phyloP scores from a whole-genome alignment of 1,284 basidiomycete genomes.

The Flammula alnicola region DNA sequence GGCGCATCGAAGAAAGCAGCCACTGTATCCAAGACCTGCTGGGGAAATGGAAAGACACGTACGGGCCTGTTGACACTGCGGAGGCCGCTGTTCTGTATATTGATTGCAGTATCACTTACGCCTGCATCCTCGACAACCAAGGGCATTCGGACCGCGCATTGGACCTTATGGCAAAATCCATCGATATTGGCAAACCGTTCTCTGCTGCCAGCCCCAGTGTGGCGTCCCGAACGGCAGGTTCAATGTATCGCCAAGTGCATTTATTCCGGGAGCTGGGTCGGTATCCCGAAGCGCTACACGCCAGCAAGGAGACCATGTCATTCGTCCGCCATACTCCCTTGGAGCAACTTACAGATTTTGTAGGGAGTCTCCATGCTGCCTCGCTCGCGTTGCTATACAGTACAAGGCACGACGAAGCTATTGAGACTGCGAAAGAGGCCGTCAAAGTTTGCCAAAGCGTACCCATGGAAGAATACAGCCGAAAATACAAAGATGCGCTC shows the following conservation, averaged over 20 bases:
- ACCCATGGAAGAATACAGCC: not conserved
- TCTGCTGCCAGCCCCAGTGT: not conserved
- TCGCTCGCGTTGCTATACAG: not conserved
- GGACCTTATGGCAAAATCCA: not conserved
- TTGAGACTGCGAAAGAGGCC: not conserved
- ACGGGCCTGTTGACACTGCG: not conserved
- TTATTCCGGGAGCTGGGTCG: not conserved
- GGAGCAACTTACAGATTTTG: not conserved
- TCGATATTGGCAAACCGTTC: not conserved
- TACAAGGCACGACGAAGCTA: not conserved
- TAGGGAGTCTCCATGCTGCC: not conserved
- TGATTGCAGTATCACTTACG: not conserved
- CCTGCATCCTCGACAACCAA: not conserved
- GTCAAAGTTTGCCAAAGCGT: not conserved
- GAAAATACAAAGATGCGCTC: not conserved
- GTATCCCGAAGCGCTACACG: not conserved
- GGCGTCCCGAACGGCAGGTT: not conserved
- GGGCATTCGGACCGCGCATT: not conserved
- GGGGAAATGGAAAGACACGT: not conserved
- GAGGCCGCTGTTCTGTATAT: not conserved
- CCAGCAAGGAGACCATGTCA: not conserved
- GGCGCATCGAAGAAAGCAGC: not conserved
- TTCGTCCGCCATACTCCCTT: not conserved
- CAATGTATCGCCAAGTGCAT: not conserved
- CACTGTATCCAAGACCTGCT: not conserved